Base-by-base conservation (phyloP, 139 green algal species). In the Micractinium conductrix region DNA sequence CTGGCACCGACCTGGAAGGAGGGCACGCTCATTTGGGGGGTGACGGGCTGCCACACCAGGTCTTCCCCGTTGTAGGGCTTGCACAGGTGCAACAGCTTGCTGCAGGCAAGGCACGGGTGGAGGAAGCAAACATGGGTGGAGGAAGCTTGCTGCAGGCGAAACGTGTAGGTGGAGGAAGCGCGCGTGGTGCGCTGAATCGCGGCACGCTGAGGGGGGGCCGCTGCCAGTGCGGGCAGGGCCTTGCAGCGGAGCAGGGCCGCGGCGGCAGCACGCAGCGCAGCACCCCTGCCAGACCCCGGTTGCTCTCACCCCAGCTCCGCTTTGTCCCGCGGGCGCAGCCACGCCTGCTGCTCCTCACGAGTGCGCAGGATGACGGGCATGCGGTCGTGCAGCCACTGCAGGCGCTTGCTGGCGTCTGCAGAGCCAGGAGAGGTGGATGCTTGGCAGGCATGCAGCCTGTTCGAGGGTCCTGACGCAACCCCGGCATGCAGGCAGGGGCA, bases 311-410 rank as follows among this genome's bases (percentile, higher is more conserved):
- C 76, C 26, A 60, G 76, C 8, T 76, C 74, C 12, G n/a, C n/a
- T n/a, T 73, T 82, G 70, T 86, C 71, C 6, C 44, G 50, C 10
- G 35, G 69, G 69, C 71, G 17, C 63, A 96, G 84, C 93, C 93
- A 96, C 4, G 35, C 35, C 40, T 71, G 72, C 48, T 79, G 80
- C 10, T 79, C 87, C 58, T 86, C 85, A 14, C 87, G 35, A 35
- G 65, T 81, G 16, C 63, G 80, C 35, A 98, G 89, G 16, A 98
- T 73, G 30, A 94, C 93, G 1, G 95, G 95, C 94, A 96, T 96
- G 58, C 95, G 89, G 91, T 96, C 90, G 83, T 98, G 95, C 80
- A 98, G 90, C 93, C 93, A 96, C 21, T 79, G 33, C 69, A 96
- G 78, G 21, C 74, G 80, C 42, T 87, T 72, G 60, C 81, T 87